Evolutionary conservation across 805 yeast species (phyloP), one percentile per base, ranked within the genome.

Genomic region (Kuraishia piskuri): DNA sequence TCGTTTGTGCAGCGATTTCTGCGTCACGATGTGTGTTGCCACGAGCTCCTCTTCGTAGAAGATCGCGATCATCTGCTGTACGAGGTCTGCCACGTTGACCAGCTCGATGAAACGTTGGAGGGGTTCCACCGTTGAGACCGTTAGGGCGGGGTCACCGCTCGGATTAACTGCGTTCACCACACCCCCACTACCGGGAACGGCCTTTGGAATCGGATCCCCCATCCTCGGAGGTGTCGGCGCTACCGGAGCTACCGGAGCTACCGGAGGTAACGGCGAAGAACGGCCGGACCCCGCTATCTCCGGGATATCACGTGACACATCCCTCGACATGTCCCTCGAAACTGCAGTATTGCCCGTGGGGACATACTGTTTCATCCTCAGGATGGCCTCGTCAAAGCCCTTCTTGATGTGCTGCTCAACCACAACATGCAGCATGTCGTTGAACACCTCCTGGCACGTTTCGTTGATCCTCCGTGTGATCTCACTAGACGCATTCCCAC

Each of bases 31-130:
- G 48, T 74, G 71, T 44, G 78, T 74, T 52, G 72, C 67, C 7
- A 82, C 65, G 58, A 92, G 75, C 64, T 92, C 98, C 64, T 88
- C 91, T 60, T 87, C 86, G 69, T 90, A 92, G 60, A 94, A 94
- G 5, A 90, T 88, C 52, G 88, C 90, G 48, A 91, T 71, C 95
- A 92, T 89, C 65, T 92, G 97, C 61, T 90, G 85, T 22, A 94
- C 88, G 54, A 92, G 72, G 66, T 92, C 99, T 3, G 97, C 97
- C 55, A 89, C 84, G 60, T 91, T 94, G 37, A 94, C 94, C 54
- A 94, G 76, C 64, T 92, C 97, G 19, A 95, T 86, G 61, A 94
- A 92, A 48, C 88, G 81, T 0, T 86, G 86, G 52, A 92, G 73
- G 0, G 98, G 98, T 57, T 87, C 95, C 3, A 31, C 40, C 3